Base-by-base conservation (phyloP, 352 stramenopile genomes). In the Stephanocyclus meneghinianus region DNA sequence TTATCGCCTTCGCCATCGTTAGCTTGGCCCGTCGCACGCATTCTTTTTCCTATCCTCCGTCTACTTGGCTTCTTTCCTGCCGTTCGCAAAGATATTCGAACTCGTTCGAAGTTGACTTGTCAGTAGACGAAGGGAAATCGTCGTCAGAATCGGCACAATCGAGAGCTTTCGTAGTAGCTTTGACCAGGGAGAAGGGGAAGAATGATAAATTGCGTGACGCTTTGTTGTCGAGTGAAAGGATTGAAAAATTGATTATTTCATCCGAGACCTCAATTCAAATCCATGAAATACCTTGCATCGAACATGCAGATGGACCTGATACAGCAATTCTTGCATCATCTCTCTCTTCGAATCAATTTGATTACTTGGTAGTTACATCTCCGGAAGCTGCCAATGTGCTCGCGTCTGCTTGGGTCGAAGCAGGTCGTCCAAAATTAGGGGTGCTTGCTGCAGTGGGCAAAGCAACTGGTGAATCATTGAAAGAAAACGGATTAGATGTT, bases 301-400 rank as follows among this genome's bases (percentile, higher is more conserved):
- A 78, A 71, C 90, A 94, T 82, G 87, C 85, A 10, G 79, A 90
- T 74, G 88, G 87, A 48, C 76, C 75, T 18, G 87, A 93, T 63
- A 80, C 70, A 51, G 73, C 81, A 32, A 64, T 37, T 1, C 76
- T 94, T 18, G 18, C 26, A 65, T 40, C 71, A 35, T 87, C 74
- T 10, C 61, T 94, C 37, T 37, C 65, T 51, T 71, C 66, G 13
- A 47, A 80, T 59, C 53, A 62, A 57, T 94, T 86, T 73, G 86
- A 93, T 84, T 94, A 92, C 80, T 71, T 93, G 16, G 78, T 68
- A 18, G 80, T 94, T 30, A 94, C 90, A 68, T 93, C 88, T 70
- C 90, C 90, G 0, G 88, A 94, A 73, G 87, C 87, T 29, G 89
- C 87, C 45, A 89, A 84, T 18, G 85, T 93, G 13, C 65, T 93